phyloP scores from a whole-genome alignment of 129 eudicot species.

The Deinandra increscens region DNA sequence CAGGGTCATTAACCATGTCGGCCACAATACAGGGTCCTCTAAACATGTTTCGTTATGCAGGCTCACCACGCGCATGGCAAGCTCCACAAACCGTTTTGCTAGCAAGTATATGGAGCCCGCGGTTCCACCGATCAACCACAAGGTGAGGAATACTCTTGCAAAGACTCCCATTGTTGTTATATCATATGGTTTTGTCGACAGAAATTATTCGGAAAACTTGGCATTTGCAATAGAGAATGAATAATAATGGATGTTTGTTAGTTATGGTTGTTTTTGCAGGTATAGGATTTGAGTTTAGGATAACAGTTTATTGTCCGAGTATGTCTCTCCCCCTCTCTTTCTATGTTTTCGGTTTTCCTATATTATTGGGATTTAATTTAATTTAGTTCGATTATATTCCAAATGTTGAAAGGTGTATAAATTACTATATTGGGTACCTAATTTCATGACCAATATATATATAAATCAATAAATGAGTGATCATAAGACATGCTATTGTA shows the following conservation, averaged over 20 bases:
- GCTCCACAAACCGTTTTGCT: constrained; percentile 25
- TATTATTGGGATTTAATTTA: constrained; percentile 8
- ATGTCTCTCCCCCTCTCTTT: constrained; percentile 28
- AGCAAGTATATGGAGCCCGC: constrained; percentile 37
- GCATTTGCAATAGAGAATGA: constrained; percentile 21
- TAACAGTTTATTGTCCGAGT: constrained; percentile 18
- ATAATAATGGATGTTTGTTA: constrained; percentile 18
- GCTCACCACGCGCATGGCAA: constrained; percentile 30
- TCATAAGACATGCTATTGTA: no score
- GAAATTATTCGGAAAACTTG: constrained; percentile 15
- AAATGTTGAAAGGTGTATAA: not conserved
- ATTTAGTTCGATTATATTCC: not conserved
- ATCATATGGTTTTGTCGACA: not conserved
- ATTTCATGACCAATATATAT: no score
- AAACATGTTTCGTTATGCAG: constrained; percentile 39
- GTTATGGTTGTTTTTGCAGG: constrained; percentile 25
- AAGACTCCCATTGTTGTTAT: constrained; percentile 22
- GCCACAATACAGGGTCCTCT: constrained; percentile 43
- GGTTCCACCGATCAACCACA: constrained; percentile 41
- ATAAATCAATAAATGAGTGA: no score
- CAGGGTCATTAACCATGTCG: constrained; percentile 35
- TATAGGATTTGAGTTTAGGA: not conserved
- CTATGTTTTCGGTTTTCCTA: constrained; percentile 28
- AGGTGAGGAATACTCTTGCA: constrained; percentile 28
- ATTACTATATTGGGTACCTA: not conserved